Conservation (phyloP, 1,284 basidiomycete species). For the Ceratobasidium papillatum region DNA sequence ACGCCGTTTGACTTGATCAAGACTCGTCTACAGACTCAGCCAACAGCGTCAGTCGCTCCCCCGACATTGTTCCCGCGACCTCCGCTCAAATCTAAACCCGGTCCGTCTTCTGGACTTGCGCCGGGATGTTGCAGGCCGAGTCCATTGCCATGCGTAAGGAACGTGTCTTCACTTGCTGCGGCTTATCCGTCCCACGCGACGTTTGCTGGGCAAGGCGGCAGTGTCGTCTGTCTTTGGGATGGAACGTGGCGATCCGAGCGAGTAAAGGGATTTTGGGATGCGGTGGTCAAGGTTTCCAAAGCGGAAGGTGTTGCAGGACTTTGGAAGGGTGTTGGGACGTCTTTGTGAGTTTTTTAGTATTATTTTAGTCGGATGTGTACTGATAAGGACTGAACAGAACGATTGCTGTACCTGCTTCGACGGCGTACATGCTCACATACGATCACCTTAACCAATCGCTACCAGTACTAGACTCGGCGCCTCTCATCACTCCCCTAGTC, state of each 20-base stretch:
- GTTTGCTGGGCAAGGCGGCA: conserved; percentile 54
- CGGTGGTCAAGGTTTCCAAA: conserved; percentile 76
- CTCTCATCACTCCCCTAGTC: conserved; percentile 74
- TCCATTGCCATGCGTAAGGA: conserved; percentile 69
- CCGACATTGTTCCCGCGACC: conserved; percentile 61
- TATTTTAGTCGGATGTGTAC: background rate
- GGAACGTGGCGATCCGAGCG: conserved; percentile 69
- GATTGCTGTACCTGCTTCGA: conserved; percentile 92
- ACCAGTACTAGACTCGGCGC: conserved; percentile 49
- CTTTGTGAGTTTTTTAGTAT: conserved; percentile 66
- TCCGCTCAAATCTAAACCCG: conserved; percentile 51
- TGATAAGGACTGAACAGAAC: conserved; percentile 60
- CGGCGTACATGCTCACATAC: conserved; percentile 96
- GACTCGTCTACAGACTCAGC: conserved; percentile 89
- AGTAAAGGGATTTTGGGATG: conserved; percentile 83
- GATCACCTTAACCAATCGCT: conserved; percentile 81
- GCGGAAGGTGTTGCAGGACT: conserved; percentile 81
- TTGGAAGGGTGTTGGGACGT: conserved; percentile 91
- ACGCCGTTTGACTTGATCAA: conserved; percentile 95
- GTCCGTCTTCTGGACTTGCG: conserved; percentile 15
- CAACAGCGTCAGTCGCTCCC: conserved; percentile 53
- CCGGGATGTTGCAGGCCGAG: conserved; percentile 72
- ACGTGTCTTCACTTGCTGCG: conserved; percentile 62
- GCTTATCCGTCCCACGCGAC: conserved; percentile 38
- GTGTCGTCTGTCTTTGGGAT: conserved; percentile 79